Base-by-base conservation (phyloP, 306 rosid genomes). In the Begonia peltatifolia region DNA sequence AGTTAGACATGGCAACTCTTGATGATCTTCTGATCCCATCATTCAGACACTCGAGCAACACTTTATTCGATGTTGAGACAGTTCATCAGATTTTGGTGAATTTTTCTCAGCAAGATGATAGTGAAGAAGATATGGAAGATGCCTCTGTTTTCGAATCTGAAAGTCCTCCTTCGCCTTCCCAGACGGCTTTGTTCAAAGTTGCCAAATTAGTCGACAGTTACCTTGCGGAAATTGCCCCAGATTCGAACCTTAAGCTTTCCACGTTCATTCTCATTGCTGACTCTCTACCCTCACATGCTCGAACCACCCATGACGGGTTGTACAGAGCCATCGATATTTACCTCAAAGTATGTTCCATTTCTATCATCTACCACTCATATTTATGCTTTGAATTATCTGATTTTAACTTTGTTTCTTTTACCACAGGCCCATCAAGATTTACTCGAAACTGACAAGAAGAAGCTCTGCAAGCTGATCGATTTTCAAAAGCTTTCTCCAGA, bases 171-270 rank as follows among this genome's bases (percentile, higher is more conserved):
- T 83, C 96, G 0, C 99, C 99, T 57, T 79, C 99, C 9, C 94
- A 86, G 68, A 60, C 84, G 9, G 81, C 96, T 2, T 60, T 92
- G 62, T 78, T 79, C 23, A 92, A 92, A 64, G 99, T 92, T 51
- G 66, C 93, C 2, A 92, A 87, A 61, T 57, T 92, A 64, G 80
- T 92, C 49, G 96, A 92, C 74, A 92, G 81, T 59, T 92, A 92
- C 83, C 87, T 92, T 12, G 89, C 96, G 2, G 99, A 92, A 67
- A 92, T 92, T 35, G 94, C 99, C 18, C 94, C 99, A 11, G 99
- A 92, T 65, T 92, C 96, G 42, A 92, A 92, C 74, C 84, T 92
- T 52, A 92, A 83, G 78, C 99, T 92, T 57, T 60, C 87, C 1
- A 87, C 83, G 74, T 92, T 87, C 49, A 3, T 83, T 58, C 93